Conservation (phyloP, 129 eudicot genomes). For the Smallanthus sonchifolius region DNA sequence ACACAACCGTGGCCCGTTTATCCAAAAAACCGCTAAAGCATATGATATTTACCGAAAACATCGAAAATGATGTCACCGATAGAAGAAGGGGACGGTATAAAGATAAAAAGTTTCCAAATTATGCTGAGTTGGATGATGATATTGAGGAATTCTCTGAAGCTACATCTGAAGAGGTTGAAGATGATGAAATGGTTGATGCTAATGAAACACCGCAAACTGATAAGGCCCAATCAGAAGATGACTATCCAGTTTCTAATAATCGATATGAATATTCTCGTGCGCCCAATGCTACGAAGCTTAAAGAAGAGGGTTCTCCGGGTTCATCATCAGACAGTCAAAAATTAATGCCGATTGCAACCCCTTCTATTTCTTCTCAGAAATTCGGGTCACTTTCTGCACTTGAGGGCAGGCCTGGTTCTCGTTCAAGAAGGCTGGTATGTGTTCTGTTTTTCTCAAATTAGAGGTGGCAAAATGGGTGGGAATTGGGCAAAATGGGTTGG, state of each 20-base stretch:
- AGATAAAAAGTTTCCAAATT: constrained; percentile 65
- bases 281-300: constrained; percentile 36
- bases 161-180: constrained; percentile 76
- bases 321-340: constrained; percentile 65
- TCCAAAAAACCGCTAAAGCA: constrained; percentile 61
- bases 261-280: constrained; percentile 50
- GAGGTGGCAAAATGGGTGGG: constrained; percentile 8
- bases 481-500: no score
- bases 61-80: constrained; percentile 38
- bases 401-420: constrained; percentile 77
- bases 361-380: constrained; percentile 81
- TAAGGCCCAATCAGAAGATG: constrained; percentile 61
- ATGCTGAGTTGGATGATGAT: constrained; percentile 83
- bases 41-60: constrained; percentile 31
- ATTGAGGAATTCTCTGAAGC: constrained; percentile 71
- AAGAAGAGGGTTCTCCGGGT: constrained; percentile 73
- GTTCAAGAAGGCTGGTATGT: constrained; percentile 68
- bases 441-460: not conserved
- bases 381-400: constrained; percentile 91
- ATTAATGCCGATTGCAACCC: constrained; percentile 47
- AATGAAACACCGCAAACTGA: constrained; percentile 37
- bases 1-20: constrained; percentile 44
- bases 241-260: constrained; percentile 37
- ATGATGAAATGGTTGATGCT: constrained; percentile 52
- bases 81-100: constrained; percentile 71